A percentile compares a stretch with the other conserved stretches of the same genome.
Conservation (phyloP, 2,329 filamentous ascomycete genomes). For the Furcasterigmium furcatum region DNA sequence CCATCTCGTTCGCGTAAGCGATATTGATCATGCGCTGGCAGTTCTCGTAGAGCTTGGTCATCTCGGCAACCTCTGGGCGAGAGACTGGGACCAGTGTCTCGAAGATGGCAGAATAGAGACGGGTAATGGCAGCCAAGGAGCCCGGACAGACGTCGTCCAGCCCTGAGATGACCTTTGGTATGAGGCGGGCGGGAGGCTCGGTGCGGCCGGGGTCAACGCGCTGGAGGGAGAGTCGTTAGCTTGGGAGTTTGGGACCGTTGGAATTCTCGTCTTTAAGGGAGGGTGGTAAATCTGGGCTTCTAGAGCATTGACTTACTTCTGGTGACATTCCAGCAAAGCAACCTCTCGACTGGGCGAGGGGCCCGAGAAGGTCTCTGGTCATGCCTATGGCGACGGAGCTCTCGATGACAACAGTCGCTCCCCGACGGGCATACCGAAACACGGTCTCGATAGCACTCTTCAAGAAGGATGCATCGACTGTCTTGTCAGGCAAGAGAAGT, state of each 20-base stretch:
- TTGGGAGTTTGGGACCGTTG: no score
- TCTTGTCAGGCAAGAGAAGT: slow-evolving; percentile 40
- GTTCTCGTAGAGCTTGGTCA: slow-evolving; percentile 57
- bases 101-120: slow-evolving; percentile 44
- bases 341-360: slow-evolving; percentile 34
- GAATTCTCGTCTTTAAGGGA: no score
- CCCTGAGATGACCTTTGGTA: slow-evolving; percentile 52
- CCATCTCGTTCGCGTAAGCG: slow-evolving; percentile 55
- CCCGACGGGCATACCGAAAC: slow-evolving; percentile 33
- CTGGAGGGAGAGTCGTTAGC: slow-evolving; percentile 3
- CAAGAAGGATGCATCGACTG: slow-evolving; percentile 44
- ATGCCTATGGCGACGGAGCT: slow-evolving; percentile 53
- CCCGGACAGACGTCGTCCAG: slow-evolving; percentile 42
- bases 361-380: slow-evolving; percentile 45
- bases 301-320: slow-evolving; percentile 24
- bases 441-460: slow-evolving; percentile 39
- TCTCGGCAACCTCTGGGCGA: slow-evolving; percentile 51
- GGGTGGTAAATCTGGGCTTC: neutral
- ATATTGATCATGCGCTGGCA: slow-evolving; percentile 54
- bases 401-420: slow-evolving; percentile 48
- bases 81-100: slow-evolving; percentile 44
- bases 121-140: slow-evolving; percentile 38
- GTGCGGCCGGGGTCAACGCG: slow-evolving; percentile 48
- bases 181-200: slow-evolving; percentile 33
- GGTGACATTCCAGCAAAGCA: slow-evolving; percentile 49